These are phyloP conservation scores for Cytospora leucostoma DNA, from an alignment of 2,329 filamentous ascomycete species.

Conservation along the genomic window DNA sequence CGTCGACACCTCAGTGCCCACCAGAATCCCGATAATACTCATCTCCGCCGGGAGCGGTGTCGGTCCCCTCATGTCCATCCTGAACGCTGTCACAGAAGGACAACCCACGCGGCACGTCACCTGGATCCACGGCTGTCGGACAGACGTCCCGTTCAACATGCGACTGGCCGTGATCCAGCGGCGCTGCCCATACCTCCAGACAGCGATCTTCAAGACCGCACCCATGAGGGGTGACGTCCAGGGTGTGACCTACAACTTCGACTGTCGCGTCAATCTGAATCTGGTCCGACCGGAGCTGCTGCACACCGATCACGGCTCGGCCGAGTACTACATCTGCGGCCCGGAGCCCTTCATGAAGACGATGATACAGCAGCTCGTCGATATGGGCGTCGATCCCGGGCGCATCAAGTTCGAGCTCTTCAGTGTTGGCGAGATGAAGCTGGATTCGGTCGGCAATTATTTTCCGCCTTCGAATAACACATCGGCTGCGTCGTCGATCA, in stretches of 20 bases:
- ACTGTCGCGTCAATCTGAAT: slow-evolving; percentile 44
- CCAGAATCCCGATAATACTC: slow-evolving; percentile 51
- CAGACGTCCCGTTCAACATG: slow-evolving; percentile 51
- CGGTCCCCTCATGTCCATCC: slow-evolving; percentile 57
- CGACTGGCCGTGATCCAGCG: slow-evolving; percentile 47
- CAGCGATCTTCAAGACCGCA: slow-evolving; percentile 49
- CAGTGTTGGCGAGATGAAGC: slow-evolving; percentile 40
- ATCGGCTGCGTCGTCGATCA: slow-evolving; percentile 25
- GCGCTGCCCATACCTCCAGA: slow-evolving; percentile 35
- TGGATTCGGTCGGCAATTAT: slow-evolving; percentile 22
- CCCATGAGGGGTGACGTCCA: slow-evolving; percentile 45
- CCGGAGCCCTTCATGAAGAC: slow-evolving; percentile 51
- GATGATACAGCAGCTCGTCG: slow-evolving; percentile 42
- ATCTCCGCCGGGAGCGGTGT: slow-evolving; percentile 59
- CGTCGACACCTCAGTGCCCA: slow-evolving; percentile 44
- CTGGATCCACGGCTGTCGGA: slow-evolving; percentile 57
- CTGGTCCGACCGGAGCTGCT: slow-evolving; percentile 43
- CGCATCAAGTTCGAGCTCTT: slow-evolving; percentile 45
- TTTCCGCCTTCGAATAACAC: slow-evolving; percentile 13
- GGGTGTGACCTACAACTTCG: slow-evolving; percentile 43
- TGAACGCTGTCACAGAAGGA: slow-evolving; percentile 50
- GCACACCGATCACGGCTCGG: slow-evolving; percentile 41
- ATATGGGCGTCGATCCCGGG: slow-evolving; percentile 38
- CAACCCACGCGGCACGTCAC: slow-evolving; percentile 48
- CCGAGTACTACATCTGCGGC: slow-evolving; percentile 52